Evolutionary conservation across 345 rosid genomes (phyloP), one percentile per base, ranked within the genome.

Genomic region (Citrus australasica): DNA sequence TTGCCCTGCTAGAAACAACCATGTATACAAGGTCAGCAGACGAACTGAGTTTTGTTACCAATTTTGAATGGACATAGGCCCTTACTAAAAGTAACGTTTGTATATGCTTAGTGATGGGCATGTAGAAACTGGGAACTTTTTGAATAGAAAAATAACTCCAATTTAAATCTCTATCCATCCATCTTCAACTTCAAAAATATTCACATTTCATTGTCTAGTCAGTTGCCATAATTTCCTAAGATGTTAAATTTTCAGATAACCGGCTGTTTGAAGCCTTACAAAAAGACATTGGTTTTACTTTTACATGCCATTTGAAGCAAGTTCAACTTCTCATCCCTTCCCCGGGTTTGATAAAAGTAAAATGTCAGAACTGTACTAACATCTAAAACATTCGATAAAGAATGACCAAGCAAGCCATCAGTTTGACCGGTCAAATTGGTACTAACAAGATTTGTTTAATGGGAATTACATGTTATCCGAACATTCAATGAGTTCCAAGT

Each of bases 1-100:
- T 71, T 81, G 33, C 94, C 93, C 35, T 92, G 98, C 78, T 90
- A 89, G 82, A 75, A 66, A 30, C 59, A 71, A 56, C 70, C 76
- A 81, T 84, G 80, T 69, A 56, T 13, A 30, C 35, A 2, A 30
- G 40, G 37, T 11, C 37, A 21, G 13, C 32, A 22, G 60, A 46
- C 16, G 5, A 56, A 38, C 66, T 73, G 32, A 56, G 5, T 58
- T 71, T 33, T 73, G 51, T 66, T 21, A 9, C 51, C 13, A n/a
- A 55, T 14, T 73, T 73, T 58, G 62, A 51, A 58, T n/a, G 32
- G n/a, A 10, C 53, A 37, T 3, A 66, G 0, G 2, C 17, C 19
- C 27, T 8, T 19, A 4, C 25, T 65, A 33, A 6, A 69, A 16
- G 59, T 46, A 8, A 25, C 30, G 25, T 30, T 48, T 48, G 60